phyloP scores from a whole-genome alignment of 768 basidiomycete species.

The Xerocomellus intermedius region DNA sequence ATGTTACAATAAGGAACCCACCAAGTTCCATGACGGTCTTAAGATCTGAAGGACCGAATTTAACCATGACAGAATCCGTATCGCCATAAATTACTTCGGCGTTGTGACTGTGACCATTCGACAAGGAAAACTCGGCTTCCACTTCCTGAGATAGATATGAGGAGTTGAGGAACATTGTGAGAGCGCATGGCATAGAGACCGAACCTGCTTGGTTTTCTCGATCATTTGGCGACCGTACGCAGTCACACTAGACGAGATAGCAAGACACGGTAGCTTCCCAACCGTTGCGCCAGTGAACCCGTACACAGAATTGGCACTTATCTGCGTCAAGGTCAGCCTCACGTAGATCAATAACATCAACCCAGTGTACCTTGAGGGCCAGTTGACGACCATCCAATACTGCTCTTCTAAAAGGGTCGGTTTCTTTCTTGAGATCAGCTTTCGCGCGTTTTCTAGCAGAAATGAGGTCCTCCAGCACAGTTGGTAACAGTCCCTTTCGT shows the following conservation, averaged over 20 bases:
- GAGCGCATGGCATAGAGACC: constrained; percentile 6
- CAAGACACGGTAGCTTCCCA: constrained; percentile 92
- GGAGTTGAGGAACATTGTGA: background rate
- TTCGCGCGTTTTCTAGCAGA: constrained; percentile 93
- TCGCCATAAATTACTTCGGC: constrained; percentile 98
- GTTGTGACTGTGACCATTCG: constrained; percentile 82
- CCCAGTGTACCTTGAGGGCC: constrained; percentile 73
- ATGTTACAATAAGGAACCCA: constrained; percentile 32
- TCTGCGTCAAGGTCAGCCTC: constrained; percentile 47
- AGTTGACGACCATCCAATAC: constrained; percentile 97
- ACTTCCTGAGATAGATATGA: constrained; percentile 55
- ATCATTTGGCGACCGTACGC: constrained; percentile 99
- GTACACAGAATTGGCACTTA: constrained; percentile 98
- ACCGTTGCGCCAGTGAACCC: constrained; percentile 98
- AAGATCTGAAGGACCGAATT: constrained; percentile 89
- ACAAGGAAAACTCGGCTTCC: constrained; percentile 79
- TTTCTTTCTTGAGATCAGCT: constrained; percentile 94
- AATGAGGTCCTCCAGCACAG: constrained; percentile 90
- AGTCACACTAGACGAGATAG: constrained; percentile 94
- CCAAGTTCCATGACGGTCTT: constrained; percentile 87
- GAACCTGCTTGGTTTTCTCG: constrained; percentile 87
- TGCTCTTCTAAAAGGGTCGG: constrained; percentile 94
- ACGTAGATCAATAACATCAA: background rate
- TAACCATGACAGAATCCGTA: constrained; percentile 99
- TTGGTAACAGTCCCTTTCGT: constrained; percentile 89